phyloP scores from a whole-genome alignment of 768 basidiomycete genomes.

The Boletus rufocinnamomeus region DNA sequence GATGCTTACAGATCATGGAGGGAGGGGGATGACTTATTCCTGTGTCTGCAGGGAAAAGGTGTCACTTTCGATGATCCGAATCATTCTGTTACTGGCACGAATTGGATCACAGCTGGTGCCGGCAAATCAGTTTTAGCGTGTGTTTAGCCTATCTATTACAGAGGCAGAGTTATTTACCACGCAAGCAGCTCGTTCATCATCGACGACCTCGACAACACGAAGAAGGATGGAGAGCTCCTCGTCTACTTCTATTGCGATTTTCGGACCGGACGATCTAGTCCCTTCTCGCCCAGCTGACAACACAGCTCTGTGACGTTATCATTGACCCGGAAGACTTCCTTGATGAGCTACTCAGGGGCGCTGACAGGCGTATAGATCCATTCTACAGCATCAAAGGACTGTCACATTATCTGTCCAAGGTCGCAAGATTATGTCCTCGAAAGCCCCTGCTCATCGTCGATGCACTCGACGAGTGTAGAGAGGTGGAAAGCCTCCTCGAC shows the following conservation, averaged over 20 bases:
- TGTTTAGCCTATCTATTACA: neutral
- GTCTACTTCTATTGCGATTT: constrained; percentile 31
- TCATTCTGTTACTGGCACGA: neutral
- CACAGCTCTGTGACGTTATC: neutral
- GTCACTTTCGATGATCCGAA: neutral
- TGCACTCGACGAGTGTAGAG: constrained; percentile 18
- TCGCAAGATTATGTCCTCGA: too few species aligned
- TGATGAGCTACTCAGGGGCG: too few species aligned
- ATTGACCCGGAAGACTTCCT: too few species aligned
- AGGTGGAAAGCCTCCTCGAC: constrained; percentile 9
- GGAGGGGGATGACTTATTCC: neutral
- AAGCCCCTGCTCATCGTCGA: too few species aligned
- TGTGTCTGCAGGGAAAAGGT: constrained; percentile 26
- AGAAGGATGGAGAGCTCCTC: neutral
- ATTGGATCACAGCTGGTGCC: neutral
- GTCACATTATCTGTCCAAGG: too few species aligned
- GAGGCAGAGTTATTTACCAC: neutral
- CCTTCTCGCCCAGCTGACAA: constrained; percentile 20
- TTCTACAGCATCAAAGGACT: too few species aligned
- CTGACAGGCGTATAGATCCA: too few species aligned
- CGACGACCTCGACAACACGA: neutral
- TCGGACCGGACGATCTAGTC: constrained; percentile 10
- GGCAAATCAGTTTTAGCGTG: constrained; percentile 5
- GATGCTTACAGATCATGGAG: constrained; percentile 10
- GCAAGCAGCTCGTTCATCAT: neutral